Evolutionary conservation across 495 filamentous ascomycete genomes (phyloP).

Genomic region (Cairneyella variabilis): DNA sequence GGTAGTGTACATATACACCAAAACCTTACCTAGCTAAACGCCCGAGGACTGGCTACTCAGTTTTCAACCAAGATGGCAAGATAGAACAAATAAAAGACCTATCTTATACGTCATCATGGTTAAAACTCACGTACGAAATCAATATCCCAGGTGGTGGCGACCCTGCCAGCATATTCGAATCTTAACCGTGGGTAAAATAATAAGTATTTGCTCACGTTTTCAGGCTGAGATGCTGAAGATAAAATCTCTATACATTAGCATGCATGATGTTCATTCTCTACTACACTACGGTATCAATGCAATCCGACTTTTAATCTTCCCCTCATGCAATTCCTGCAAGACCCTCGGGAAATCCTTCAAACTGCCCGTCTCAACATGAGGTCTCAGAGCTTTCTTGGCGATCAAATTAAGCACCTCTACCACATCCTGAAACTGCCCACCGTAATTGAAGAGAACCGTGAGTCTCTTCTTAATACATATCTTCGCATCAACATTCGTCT

Average conservation of each 20-base stretch:
- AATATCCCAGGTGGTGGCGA: too few relatives aligned
- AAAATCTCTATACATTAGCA: neutral
- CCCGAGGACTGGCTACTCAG: too few relatives aligned
- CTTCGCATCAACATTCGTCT: neutral
- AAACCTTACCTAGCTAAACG: too few relatives aligned
- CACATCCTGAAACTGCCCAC: neutral
- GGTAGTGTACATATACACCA: too few relatives aligned
- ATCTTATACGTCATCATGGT: too few relatives aligned
- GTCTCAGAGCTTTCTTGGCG: neutral
- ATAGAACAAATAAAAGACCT: too few relatives aligned
- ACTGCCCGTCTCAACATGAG: neutral
- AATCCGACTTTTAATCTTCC: neutral
- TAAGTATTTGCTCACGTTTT: too few relatives aligned
- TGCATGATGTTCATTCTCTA: neutral
- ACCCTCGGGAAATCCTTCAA: neutral
- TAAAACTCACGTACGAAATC: too few relatives aligned
- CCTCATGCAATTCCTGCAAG: neutral
- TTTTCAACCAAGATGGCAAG: too few relatives aligned
- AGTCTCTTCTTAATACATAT: neutral
- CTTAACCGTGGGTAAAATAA: too few relatives aligned
- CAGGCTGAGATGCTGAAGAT: neutral
- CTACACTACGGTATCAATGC: neutral
- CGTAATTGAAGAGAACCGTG: neutral
- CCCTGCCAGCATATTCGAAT: too few relatives aligned
- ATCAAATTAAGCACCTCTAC: neutral